phyloP scores from a whole-genome alignment of 108 stramenopile species.

The Discostella stelligeroides region DNA sequence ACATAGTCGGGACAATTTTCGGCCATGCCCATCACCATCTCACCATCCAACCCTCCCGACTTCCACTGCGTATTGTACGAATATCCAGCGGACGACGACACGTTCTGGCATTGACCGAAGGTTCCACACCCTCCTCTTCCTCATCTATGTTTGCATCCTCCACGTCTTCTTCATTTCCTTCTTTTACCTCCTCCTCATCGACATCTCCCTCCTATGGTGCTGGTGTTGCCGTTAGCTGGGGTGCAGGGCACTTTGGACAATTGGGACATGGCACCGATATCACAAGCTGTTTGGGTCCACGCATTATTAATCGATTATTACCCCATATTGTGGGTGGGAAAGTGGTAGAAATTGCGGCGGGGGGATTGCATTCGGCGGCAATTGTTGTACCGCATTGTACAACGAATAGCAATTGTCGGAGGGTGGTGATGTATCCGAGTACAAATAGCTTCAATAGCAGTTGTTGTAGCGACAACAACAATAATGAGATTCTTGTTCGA shows the following conservation, averaged over 20 bases:
- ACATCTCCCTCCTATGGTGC: conserved; percentile 24
- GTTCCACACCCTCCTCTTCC: conserved; percentile 1
- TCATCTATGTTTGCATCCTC: no score
- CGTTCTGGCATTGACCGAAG: conserved; percentile 51
- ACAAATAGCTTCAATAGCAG: not conserved
- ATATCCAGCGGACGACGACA: conserved; percentile 48
- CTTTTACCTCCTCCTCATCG: no score
- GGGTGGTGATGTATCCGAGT: not conserved
- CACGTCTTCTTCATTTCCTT: no score
- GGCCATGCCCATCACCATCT: conserved; percentile 34
- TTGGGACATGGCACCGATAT: conserved; percentile 67
- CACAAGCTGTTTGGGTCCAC: conserved; percentile 44
- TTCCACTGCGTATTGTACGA: conserved; percentile 40
- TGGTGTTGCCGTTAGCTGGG: conserved; percentile 75
- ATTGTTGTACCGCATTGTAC: conserved; percentile 45
- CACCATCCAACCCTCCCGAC: conserved; percentile 48
- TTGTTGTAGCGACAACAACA: conserved; percentile 1
- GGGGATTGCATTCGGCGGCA: conserved; percentile 79
- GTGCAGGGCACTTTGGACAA: conserved; percentile 90
- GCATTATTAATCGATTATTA: conserved; percentile 64
- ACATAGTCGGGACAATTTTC: conserved; percentile 46
- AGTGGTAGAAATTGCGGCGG: conserved; percentile 62
- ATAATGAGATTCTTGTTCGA: conserved; percentile 20
- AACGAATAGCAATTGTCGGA: not conserved
- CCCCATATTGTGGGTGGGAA: conserved; percentile 64